These are phyloP conservation scores for Lyophyllum shimeji DNA, from an alignment of 768 basidiomycete genomes.

Conservation along the genomic window DNA sequence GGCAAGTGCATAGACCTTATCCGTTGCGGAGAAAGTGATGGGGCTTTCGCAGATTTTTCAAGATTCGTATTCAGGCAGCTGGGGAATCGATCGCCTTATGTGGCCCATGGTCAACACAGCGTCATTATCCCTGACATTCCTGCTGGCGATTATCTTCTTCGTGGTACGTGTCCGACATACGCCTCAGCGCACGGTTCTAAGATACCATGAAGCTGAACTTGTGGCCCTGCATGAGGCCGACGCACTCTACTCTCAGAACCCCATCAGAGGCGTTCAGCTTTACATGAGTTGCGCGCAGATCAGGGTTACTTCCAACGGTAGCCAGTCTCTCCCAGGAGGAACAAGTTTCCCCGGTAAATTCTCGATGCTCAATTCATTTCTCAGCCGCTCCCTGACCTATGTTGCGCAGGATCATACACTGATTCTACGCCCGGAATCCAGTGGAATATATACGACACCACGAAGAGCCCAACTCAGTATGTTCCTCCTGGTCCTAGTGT, in stretches of 20 bases:
- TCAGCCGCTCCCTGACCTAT: neutral
- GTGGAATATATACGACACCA: conserved; percentile 28
- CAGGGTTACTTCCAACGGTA: conserved; percentile 33
- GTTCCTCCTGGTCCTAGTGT: conserved; percentile 30
- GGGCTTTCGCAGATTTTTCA: conserved; percentile 19
- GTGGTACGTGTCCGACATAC: conserved; percentile 21
- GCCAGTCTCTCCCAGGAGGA: conserved; percentile 25
- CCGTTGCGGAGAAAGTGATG: no score
- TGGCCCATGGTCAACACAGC: conserved; percentile 30
- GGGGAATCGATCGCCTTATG: conserved; percentile 34
- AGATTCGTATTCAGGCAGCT: conserved; percentile 24
- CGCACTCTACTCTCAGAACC: conserved; percentile 25
- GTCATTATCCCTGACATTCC: conserved; percentile 32
- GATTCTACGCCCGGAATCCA: conserved; percentile 31
- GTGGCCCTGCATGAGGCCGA: conserved; percentile 34
- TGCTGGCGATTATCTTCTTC: conserved; percentile 33
- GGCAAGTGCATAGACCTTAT: neutral
- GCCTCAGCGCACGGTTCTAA: conserved; percentile 19
- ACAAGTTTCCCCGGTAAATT: conserved; percentile 28
- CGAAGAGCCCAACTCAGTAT: conserved; percentile 22
- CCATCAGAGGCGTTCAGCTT: conserved; percentile 45
- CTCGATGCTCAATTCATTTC: neutral
- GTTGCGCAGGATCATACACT: conserved; percentile 23
- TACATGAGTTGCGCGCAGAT: conserved; percentile 52
- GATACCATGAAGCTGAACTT: conserved; percentile 36